These are phyloP conservation scores for Chondrostereum purpureum DNA, from an alignment of 1,284 basidiomycete genomes.

Conservation along the genomic window DNA sequence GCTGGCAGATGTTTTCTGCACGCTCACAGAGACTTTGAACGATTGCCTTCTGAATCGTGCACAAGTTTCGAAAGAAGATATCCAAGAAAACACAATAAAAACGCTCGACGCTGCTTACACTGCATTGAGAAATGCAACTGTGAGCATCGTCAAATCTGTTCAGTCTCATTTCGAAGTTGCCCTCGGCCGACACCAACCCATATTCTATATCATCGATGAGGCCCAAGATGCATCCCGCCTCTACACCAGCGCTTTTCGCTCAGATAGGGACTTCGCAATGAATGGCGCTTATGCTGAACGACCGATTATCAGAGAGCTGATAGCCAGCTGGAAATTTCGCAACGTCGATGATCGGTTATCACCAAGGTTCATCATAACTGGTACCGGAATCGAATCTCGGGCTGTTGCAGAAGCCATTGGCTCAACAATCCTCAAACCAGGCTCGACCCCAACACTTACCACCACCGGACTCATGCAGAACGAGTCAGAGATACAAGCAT, in stretches of 20 bases:
- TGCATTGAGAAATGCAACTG: background rate
- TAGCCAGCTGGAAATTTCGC: background rate
- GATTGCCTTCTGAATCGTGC: too few relatives aligned
- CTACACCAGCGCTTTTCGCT: background rate
- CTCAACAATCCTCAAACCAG: background rate
- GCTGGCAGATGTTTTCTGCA: background rate
- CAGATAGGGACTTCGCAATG: background rate
- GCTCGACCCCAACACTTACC: background rate
- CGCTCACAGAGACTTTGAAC: background rate
- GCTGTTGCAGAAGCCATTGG: background rate
- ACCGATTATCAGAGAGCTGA: background rate
- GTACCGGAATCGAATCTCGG: background rate
- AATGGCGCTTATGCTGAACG: background rate
- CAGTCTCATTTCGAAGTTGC: background rate
- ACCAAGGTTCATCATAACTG: background rate
- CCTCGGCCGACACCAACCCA: background rate
- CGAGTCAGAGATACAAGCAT: background rate
- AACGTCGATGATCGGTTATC: background rate
- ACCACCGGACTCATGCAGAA: background rate
- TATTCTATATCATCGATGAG: background rate
- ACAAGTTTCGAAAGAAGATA: too few relatives aligned
- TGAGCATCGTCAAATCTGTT: background rate
- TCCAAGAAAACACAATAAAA: too few relatives aligned
- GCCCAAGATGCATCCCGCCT: background rate
- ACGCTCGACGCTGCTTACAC: background rate